Base-by-base conservation (phyloP, 106 monocot genomes). In the Platanthera zijinensis region DNA sequence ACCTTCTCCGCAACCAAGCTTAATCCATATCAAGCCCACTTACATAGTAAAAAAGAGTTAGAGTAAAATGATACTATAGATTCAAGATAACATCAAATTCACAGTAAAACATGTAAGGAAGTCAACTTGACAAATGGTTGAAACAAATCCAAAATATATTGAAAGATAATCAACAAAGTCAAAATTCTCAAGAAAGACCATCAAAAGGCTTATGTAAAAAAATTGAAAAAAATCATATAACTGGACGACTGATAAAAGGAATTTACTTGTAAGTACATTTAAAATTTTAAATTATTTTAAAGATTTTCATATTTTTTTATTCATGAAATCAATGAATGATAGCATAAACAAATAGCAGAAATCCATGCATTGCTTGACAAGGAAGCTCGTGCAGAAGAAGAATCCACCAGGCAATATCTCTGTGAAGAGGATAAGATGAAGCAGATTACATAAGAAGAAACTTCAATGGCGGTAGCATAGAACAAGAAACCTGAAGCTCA, bases 1-100 rank as follows among this genome's bases (percentile, higher is more conserved):
- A 78, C 97, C 97, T 83, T 99, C 97, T 57, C 97, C 97, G 78
- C 97, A 99, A 6, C 97, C 94, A 73, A 99, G 85, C 79, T 99
- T 99, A 66, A 92, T 94, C 48, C 97, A 94, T 49, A 88, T 94
- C 49, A 94, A 70, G 12, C 90, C 88, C 19, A 86, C 57, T 80
- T 99, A 68, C 48, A 81, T 30, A 32, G 13, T 76, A 78, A 51
- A 71, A 76, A 77, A 51, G 50, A 10, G 11, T 10, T 3, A 61
- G 45, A 8, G 49, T 48, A 57, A 8, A 80, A 54, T 50, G 49
- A 57, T 15, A n/a, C 39, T 72, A 15, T 10, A 19, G 21, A 70
- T 51, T 72, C 72, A 72, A 18, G 22, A 22, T 51, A 72, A 50
- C 21, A 49, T 21, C 51, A 72, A 72, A 72, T 50, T 4, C 72